Base-by-base conservation (phyloP, 2,329 filamentous ascomycete genomes). In the Aureobasidium sp. region DNA sequence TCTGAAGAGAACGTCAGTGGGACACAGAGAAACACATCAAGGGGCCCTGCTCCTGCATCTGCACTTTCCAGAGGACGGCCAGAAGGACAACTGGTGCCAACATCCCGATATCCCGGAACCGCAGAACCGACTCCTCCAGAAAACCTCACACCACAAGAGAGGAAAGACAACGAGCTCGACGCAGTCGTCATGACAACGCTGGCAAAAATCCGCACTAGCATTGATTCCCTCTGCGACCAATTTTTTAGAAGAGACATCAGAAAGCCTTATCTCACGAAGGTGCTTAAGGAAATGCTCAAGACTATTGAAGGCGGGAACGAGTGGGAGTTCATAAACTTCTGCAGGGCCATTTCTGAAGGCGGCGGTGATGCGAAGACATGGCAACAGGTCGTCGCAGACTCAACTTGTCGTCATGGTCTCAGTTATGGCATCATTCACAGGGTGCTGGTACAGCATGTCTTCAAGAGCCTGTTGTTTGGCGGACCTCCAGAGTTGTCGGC, bases 341-440 rank as follows among this genome's bases (percentile, higher is more conserved):
- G 68, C 71, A 68, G 75, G 65, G 67, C 75, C 49, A 62, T 72
- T 22, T 67, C 68, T 6, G 57, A 68, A 31, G 71, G 67, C 5
- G 58, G 61, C 14, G 56, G 67, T 14, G 67, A 67, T 12, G 14
- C 57, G 40, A 44, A 64, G 4, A 64, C 64, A 24, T 73, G 71
- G 71, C 35, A 61, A 17, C 47, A 67, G 27, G 56, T 72, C 5
- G 53, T 72, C 35, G 44, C 37, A 12, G 48, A 67, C 8, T 15
- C 19, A 5, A 45, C 60, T 3, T 63, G 47, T 52, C 65, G 69
- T 12, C 27, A 64, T 29, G 69, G 69, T 2, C 54, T 73, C 33
- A 65, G 70, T 5, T 53, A 66, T 19, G 70, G 68, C 1, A 67
- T 73, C 17, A 61, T 72, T n/a, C 65, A 66, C 15, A 64, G 65